Evolutionary conservation across 2,329 filamentous ascomycete species (phyloP).

Genomic region (Aspergillus thermomutatus): DNA sequence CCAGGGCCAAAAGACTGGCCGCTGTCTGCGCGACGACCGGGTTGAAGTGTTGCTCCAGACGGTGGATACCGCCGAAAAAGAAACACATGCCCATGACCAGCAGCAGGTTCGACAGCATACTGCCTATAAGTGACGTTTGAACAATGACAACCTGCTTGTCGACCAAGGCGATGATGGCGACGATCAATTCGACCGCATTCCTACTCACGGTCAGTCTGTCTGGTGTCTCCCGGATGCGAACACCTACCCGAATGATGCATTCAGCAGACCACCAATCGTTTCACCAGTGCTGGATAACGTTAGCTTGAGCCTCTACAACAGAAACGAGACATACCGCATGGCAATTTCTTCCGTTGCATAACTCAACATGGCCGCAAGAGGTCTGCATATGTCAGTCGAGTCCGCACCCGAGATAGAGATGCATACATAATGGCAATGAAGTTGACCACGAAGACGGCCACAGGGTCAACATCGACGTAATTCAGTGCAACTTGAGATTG

Average conservation of each 20-base stretch:
- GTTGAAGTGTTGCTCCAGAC: conserved; percentile 85
- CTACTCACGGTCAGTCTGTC: conserved; percentile 32
- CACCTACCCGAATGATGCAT: conserved; percentile 73
- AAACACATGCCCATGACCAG: conserved; percentile 90
- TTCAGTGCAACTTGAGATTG: conserved; percentile 58
- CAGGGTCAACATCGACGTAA: conserved; percentile 57
- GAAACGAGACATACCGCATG: conserved; percentile 40
- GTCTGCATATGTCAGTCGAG: conserved; percentile 34
- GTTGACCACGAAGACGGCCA: conserved; percentile 79
- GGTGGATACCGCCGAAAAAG: conserved; percentile 78
- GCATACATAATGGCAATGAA: conserved; percentile 78
- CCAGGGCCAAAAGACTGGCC: conserved; percentile 73
- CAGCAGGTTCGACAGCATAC: conserved; percentile 85
- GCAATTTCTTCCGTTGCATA: conserved; percentile 91
- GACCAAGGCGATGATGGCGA: conserved; percentile 76
- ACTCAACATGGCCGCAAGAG: conserved; percentile 79
- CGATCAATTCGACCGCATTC: conserved; percentile 85
- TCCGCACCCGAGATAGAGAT: neutral
- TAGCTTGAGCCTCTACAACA: neutral
- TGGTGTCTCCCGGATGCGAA: neutral
- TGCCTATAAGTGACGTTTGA: conserved; percentile 87
- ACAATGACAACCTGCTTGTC: conserved; percentile 77
- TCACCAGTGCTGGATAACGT: conserved; percentile 61
- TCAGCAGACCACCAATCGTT: conserved; percentile 81
- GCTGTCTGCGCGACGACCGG: conserved; percentile 87